A percentile compares a stretch with the other conserved stretches of the same genome.
Conservation (phyloP, 257 asterid species). For the Pogostemon cablin region DNA sequence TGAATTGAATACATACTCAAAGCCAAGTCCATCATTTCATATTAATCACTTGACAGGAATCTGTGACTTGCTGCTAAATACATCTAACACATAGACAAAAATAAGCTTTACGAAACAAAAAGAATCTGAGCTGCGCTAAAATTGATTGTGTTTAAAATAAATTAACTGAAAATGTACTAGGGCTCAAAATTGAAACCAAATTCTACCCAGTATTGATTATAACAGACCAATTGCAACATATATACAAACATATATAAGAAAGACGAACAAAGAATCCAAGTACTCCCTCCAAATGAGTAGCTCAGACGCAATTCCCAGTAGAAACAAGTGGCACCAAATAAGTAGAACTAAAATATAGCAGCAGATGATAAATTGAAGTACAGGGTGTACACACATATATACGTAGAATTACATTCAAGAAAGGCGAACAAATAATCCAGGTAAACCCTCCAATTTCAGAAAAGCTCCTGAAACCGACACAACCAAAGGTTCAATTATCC, state of each 20-base stretch:
- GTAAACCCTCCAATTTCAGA: conserved; percentile 4
- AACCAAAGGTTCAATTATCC: not conserved
- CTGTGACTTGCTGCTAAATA: not conserved
- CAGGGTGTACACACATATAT: not conserved
- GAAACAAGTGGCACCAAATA: not conserved
- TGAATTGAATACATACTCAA: conserved; percentile 11
- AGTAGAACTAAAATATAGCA: not conserved
- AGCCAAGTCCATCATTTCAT: conserved; percentile 14
- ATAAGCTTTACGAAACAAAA: not conserved
- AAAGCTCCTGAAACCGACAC: not conserved
- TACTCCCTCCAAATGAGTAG: conserved; percentile 2
- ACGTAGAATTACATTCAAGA: not conserved
- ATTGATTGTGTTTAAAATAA: too few relatives aligned
- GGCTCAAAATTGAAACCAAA: conserved; percentile 11
- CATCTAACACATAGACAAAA: conserved; percentile 8
- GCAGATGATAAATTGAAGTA: not conserved
- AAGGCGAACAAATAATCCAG: not conserved
- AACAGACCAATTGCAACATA: not conserved
- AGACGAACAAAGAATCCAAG: not conserved
- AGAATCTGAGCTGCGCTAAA: not conserved
- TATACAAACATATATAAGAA: not conserved
- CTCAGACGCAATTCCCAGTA: not conserved
- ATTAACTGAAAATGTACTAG: not conserved
- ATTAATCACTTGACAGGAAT: conserved; percentile 5
- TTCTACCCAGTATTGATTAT: not conserved